A percentile compares a stretch with the other conserved stretches of the same genome.
Conservation (phyloP, 768 basidiomycete species). For the Lentinula detonsa region DNA sequence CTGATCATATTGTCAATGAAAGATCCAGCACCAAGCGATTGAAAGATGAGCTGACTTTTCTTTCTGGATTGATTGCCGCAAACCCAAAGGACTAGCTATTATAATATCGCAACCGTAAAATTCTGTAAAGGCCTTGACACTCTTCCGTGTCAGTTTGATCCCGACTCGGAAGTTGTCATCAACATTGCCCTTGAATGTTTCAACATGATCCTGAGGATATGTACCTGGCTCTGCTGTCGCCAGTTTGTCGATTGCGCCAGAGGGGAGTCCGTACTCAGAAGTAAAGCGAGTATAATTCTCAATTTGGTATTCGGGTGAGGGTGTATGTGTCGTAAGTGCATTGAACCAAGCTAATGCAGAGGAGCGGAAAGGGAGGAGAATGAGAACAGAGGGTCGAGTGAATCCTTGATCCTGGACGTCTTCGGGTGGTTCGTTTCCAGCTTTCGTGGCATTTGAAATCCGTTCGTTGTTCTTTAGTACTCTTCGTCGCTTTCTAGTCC, state of each 20-base stretch:
- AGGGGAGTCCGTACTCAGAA: slow-evolving; percentile 77
- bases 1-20: slow-evolving; percentile 27
- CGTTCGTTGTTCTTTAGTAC: slow-evolving; percentile 94
- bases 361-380: slow-evolving; percentile 92
- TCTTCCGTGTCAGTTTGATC: slow-evolving; percentile 88
- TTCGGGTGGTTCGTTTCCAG: slow-evolving; percentile 51
- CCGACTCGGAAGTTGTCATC: slow-evolving; percentile 95
- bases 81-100: slow-evolving; percentile 87
- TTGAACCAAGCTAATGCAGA: slow-evolving; percentile 78
- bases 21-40: neutral
- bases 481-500: slow-evolving; percentile 77
- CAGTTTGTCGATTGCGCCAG: slow-evolving; percentile 77
- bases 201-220: slow-evolving; percentile 86
- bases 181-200: slow-evolving; percentile 93
- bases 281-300: slow-evolving; percentile 85
- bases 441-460: slow-evolving; percentile 64
- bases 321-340: slow-evolving; percentile 73
- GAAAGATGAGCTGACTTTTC: slow-evolving; percentile 61
- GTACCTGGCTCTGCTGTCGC: slow-evolving; percentile 63
- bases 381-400: slow-evolving; percentile 88
- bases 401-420: slow-evolving; percentile 96
- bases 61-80: slow-evolving; percentile 89
- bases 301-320: slow-evolving; percentile 68
- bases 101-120: slow-evolving; percentile 92
- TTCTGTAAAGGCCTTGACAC: slow-evolving; percentile 83